A percentile compares a stretch with the other conserved stretches of the same genome.
Conservation (phyloP, 2,329 filamentous ascomycete species). For the Aspergillus sp. region DNA sequence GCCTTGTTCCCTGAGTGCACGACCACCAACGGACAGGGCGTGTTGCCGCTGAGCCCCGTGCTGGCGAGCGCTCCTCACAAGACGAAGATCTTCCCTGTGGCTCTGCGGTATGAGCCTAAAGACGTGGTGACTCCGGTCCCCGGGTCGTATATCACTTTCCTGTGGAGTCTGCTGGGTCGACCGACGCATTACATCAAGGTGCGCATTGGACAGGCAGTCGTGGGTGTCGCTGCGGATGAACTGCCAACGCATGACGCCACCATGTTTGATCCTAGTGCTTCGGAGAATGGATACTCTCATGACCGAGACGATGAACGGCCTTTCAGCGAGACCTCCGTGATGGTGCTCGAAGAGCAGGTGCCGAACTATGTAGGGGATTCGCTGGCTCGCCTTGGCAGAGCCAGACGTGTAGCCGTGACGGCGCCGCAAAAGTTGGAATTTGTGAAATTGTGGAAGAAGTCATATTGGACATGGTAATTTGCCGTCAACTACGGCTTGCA, state of each 20-base stretch:
- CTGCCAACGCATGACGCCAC: neutral
- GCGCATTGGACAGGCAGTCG: conserved; percentile 76
- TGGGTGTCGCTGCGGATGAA: conserved; percentile 29
- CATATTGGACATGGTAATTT: conserved; percentile 31
- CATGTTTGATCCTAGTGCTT: too few relatives aligned
- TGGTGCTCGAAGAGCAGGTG: conserved; percentile 62
- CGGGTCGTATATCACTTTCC: conserved; percentile 67
- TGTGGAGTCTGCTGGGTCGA: conserved; percentile 83
- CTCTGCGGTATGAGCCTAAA: conserved; percentile 80
- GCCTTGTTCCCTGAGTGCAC: conserved; percentile 92
- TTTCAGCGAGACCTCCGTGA: conserved; percentile 22
- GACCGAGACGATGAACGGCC: conserved; percentile 29
- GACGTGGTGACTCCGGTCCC: conserved; percentile 92
- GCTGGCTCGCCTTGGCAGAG: conserved; percentile 80
- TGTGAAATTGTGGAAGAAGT: conserved; percentile 67
- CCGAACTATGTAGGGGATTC: conserved; percentile 81
- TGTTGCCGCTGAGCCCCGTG: conserved; percentile 78
- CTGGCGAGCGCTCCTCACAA: conserved; percentile 67
- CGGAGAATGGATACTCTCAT: conserved; percentile 42
- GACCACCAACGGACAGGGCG: conserved; percentile 89
- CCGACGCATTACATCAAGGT: conserved; percentile 90
- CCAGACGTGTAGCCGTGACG: conserved; percentile 84
- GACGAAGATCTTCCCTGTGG: conserved; percentile 85
- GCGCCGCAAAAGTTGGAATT: conserved; percentile 82
- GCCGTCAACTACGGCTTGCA: neutral